Percentiles rank a stretch among this genome's conserved stretches.
phyloP scores from a whole-genome alignment of 1,284 basidiomycete species.

The Neonothopanus nambi region DNA sequence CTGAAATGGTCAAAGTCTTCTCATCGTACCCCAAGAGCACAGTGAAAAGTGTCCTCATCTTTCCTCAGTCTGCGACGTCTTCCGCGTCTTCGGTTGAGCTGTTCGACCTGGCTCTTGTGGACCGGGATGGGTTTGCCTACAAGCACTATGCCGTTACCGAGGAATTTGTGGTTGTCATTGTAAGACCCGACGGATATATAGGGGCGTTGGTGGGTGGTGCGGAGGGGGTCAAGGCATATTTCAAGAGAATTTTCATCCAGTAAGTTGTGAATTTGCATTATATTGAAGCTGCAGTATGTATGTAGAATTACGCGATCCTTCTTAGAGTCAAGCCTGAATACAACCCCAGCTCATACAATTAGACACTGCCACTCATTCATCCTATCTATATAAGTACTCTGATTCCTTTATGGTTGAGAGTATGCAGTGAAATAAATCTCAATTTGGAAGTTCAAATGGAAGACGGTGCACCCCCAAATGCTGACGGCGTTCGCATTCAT shows the following conservation, averaged over 20 bases:
- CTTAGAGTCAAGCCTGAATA: no score
- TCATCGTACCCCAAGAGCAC: not conserved
- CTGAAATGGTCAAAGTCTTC: not conserved
- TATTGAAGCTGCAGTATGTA: no score
- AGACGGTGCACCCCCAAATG: no score
- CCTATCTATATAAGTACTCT: no score
- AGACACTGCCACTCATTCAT: no score
- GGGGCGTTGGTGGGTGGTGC: not conserved
- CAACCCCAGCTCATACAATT: no score
- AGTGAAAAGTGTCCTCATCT: not conserved
- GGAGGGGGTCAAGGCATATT: conserved; percentile 5
- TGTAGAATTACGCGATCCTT: no score
- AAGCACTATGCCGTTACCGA: conserved; percentile 3
- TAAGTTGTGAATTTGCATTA: no score
- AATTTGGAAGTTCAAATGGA: not conserved
- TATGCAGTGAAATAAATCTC: no score
- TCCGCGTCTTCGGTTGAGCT: not conserved
- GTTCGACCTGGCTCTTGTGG: conserved; percentile 1
- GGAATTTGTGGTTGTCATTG: conserved; percentile 3
- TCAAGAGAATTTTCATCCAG: not conserved
- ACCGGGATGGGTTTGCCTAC: conserved; percentile 8
- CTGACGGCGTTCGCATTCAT: conserved; percentile 16
- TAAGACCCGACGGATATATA: conserved; percentile 26
- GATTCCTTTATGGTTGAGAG: no score
- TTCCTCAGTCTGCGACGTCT: not conserved